Evolutionary conservation across 768 basidiomycete genomes (phyloP).

Genomic region (Collybiopsis luxurians): DNA sequence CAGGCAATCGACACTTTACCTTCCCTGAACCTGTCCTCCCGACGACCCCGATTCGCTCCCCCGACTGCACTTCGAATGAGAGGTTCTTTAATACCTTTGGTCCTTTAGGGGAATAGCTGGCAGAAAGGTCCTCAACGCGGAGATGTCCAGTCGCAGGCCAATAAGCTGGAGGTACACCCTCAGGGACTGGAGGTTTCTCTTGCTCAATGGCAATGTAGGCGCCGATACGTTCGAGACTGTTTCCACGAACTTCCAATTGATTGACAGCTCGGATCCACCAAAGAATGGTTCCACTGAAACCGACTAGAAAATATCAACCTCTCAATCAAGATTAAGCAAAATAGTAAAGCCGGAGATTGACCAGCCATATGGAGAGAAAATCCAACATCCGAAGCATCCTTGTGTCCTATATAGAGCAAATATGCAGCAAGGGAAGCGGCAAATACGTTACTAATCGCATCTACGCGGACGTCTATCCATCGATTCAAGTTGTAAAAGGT

Average conservation of each 20-base stretch:
- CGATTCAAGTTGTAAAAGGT: constrained; percentile 35
- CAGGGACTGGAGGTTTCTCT: constrained; percentile 32
- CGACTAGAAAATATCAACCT: background rate
- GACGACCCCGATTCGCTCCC: constrained; percentile 49
- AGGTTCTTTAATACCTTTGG: constrained; percentile 45
- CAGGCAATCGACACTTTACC: too few species aligned
- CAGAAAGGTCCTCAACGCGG: constrained; percentile 39
- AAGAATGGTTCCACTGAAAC: constrained; percentile 18
- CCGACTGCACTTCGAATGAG: constrained; percentile 39
- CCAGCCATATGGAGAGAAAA: constrained; percentile 40
- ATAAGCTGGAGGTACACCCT: constrained; percentile 45
- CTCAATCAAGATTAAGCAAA: background rate
- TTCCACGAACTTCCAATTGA: constrained; percentile 21
- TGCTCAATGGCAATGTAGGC: constrained; percentile 47
- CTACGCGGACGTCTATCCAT: constrained; percentile 33
- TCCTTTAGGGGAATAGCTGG: constrained; percentile 37
- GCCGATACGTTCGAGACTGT: constrained; percentile 34
- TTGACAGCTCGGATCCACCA: constrained; percentile 20
- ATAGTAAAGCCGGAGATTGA: constrained; percentile 9
- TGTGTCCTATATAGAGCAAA: constrained; percentile 24
- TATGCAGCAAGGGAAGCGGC: constrained; percentile 38
- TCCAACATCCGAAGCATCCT: constrained; percentile 28
- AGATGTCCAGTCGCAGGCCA: constrained; percentile 50
- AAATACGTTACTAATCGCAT: constrained; percentile 43
- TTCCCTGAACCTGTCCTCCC: constrained; percentile 61